These are phyloP conservation scores for Zizania latifolia DNA, from an alignment of 176 grass and related monocot genomes.

Conservation along the genomic window DNA sequence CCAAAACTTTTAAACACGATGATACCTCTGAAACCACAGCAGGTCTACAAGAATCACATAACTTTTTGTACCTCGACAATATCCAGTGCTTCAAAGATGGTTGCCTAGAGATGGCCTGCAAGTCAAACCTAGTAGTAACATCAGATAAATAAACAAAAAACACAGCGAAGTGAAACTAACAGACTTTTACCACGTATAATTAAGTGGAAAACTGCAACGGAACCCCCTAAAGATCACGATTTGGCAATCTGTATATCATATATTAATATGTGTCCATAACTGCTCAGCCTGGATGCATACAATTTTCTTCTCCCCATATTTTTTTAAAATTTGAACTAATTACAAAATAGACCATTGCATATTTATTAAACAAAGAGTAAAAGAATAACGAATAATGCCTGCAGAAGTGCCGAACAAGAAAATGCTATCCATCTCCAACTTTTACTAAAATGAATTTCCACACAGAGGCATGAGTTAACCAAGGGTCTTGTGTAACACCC, in stretches of 20 bases:
- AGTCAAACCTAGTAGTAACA: conserved; percentile 19
- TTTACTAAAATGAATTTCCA: background rate
- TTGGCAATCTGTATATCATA: background rate
- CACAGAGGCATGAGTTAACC: background rate
- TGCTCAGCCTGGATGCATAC: background rate
- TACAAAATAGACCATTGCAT: background rate
- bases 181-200: background rate
- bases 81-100: conserved; percentile 76
- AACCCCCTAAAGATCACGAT: background rate
- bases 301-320: background rate
- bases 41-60: conserved; percentile 48
- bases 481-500: background rate
- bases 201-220: conserved; percentile 7
- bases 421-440: background rate
- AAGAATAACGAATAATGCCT: background rate
- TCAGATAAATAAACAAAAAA: conserved; percentile 21
- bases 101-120: conserved; percentile 62
- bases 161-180: background rate
- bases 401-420: background rate
- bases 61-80: conserved; percentile 57
- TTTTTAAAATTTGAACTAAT: background rate
- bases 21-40: conserved; percentile 57
- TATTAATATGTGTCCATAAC: background rate
- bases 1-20: conserved; percentile 69
- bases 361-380: background rate